Percentiles rank a stretch among this genome's conserved stretches.
Conservation (phyloP, 106 monocot genomes). For the Dendrobium huoshanense region DNA sequence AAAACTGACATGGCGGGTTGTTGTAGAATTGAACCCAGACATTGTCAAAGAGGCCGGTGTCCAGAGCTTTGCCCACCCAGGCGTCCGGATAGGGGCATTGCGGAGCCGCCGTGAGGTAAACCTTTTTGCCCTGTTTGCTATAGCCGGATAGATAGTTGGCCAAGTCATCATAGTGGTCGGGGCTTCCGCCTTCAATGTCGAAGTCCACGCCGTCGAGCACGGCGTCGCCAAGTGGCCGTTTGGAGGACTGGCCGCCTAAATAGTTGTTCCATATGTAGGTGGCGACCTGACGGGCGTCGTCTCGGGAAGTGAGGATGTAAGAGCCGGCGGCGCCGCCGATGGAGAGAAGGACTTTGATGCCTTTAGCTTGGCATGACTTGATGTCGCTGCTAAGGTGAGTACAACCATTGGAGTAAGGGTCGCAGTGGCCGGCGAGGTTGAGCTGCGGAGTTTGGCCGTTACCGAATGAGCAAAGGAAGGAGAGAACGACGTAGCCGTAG, state of each 20-base stretch:
- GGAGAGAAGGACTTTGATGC: conserved; percentile 16
- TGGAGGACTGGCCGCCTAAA: conserved; percentile 13
- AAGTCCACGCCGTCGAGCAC: conserved; percentile 23
- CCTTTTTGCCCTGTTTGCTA: conserved; percentile 8
- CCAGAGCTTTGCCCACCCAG: conserved; percentile 13
- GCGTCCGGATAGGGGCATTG: conserved; percentile 24
- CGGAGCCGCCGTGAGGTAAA: conserved; percentile 17
- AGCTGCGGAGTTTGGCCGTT: conserved; percentile 13
- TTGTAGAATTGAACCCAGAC: conserved; percentile 32
- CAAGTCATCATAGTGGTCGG: conserved; percentile 15
- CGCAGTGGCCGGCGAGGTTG: conserved; percentile 20
- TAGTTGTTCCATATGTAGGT: conserved; percentile 21
- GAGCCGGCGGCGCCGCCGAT: conserved; percentile 19
- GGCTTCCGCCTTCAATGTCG: conserved; percentile 19
- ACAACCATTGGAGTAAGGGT: conserved; percentile 12
- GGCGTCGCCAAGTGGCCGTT: conserved; percentile 14
- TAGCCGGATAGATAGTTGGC: conserved; percentile 8
- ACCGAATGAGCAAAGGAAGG: conserved; percentile 17
- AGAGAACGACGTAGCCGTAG: conserved; percentile 20
- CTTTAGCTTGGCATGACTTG: conserved; percentile 18
- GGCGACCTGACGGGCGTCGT: conserved; percentile 20
- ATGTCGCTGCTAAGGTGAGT: conserved; percentile 16
- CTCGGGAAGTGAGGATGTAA: conserved; percentile 12
- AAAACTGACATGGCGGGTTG: conserved; percentile 24
- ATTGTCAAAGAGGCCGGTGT: conserved; percentile 25